These are phyloP conservation scores for Abrus pulchellus DNA, from an alignment of 306 rosid genomes.

Conservation along the genomic window DNA sequence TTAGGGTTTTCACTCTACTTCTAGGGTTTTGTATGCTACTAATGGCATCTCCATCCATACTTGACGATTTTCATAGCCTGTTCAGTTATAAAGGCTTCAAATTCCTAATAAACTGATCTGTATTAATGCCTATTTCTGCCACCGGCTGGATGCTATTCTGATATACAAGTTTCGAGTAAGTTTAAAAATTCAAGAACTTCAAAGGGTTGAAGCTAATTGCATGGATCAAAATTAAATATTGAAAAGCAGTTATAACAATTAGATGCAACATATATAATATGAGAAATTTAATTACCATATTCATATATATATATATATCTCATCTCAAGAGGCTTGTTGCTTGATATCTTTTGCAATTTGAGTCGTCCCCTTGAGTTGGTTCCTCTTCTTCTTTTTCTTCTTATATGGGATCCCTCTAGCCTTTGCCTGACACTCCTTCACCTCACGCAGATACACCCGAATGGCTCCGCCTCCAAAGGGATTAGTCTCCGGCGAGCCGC, in stretches of 20 bases:
- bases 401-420: conserved; percentile 88
- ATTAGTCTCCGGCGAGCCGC: conserved; percentile 73
- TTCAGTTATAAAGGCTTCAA: conserved; percentile 26
- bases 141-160: background rate
- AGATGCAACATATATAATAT: background rate
- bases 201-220: conserved; percentile 20
- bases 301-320: background rate
- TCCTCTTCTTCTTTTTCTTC: conserved; percentile 86
- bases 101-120: conserved; percentile 19
- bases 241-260: background rate
- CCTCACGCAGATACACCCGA: conserved; percentile 80
- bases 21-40: conserved; percentile 56
- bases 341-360: conserved; percentile 60
- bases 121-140: background rate
- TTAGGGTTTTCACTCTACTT: conserved; percentile 66
- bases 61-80: background rate
- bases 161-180: background rate
- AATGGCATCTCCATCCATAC: background rate
- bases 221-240: conserved; percentile 17
- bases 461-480: conserved; percentile 86
- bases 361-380: conserved; percentile 51
- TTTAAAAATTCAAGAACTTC: conserved; percentile 10
- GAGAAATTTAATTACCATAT: conserved; percentile 52
- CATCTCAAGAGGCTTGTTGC: conserved; percentile 55
- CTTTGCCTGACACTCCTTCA: conserved; percentile 83